Percentiles rank a stretch among this genome's conserved stretches.
Conservation (phyloP, 805 yeast genomes). For the Lachancea fermentati region DNA sequence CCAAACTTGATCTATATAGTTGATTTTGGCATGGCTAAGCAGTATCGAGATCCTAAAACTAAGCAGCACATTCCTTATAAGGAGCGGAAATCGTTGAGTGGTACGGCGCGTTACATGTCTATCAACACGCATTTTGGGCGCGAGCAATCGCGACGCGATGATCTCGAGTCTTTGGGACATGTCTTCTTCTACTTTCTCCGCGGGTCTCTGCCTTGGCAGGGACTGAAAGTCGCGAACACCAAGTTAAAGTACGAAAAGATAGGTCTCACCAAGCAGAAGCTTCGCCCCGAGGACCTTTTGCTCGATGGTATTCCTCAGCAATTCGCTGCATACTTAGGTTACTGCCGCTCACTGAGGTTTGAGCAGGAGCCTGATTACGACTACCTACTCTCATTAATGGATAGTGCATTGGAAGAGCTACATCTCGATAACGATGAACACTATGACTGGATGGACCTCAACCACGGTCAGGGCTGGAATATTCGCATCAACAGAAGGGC, state of each 20-base stretch:
- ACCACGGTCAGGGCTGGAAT: conserved; percentile 81
- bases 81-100: conserved; percentile 73
- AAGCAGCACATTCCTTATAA: conserved; percentile 79
- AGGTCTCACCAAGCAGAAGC: conserved; percentile 72
- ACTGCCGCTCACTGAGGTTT: conserved; percentile 63
- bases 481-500: conserved; percentile 69
- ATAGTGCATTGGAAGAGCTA: conserved; percentile 50
- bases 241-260: conserved; percentile 78
- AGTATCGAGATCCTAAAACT: conserved; percentile 73
- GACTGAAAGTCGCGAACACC: conserved; percentile 82
- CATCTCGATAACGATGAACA: conserved; percentile 59
- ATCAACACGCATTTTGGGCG: conserved; percentile 83
- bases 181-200: conserved; percentile 73
- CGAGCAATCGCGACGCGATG: conserved; percentile 80
- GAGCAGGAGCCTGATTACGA: conserved; percentile 79
- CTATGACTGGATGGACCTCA: conserved; percentile 78
- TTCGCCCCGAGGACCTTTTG: conserved; percentile 53
- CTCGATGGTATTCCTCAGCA: conserved; percentile 64
- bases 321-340: conserved; percentile 66
- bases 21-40: conserved; percentile 86
- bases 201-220: conserved; percentile 86
- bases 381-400: conserved; percentile 56
- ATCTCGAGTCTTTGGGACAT: conserved; percentile 75
- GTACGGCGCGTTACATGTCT: conserved; percentile 85
- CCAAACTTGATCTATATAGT: conserved; percentile 67